phyloP scores from a whole-genome alignment of 768 basidiomycete genomes.

The Galerina marginata region DNA sequence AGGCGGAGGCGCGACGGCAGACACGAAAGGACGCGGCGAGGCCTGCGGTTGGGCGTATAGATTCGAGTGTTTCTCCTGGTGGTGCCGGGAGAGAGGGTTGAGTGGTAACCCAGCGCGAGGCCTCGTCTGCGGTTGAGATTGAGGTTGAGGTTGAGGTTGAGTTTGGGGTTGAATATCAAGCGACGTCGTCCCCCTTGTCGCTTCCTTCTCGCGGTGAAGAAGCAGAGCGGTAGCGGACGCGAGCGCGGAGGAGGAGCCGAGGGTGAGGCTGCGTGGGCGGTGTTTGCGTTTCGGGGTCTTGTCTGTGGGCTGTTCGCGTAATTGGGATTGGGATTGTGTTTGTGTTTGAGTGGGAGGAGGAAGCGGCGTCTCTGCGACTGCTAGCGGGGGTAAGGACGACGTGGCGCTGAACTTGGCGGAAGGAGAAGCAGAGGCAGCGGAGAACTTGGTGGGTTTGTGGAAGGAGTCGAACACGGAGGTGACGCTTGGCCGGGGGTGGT shows the following conservation, averaged over 20 bases:
- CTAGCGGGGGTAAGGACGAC: slow-evolving; percentile 12
- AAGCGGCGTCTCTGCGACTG: slow-evolving; percentile 15
- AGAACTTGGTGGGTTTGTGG: slow-evolving; percentile 1
- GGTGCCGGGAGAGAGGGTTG: too few species aligned
- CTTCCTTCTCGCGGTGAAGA: not conserved
- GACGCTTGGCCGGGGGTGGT: too few species aligned
- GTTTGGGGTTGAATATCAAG: not conserved
- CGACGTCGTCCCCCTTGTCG: slow-evolving; percentile 5
- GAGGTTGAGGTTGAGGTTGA: not conserved
- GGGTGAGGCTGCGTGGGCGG: slow-evolving; percentile 23
- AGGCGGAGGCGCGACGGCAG: not conserved
- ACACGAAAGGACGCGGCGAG: slow-evolving; percentile 3
- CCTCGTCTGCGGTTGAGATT: too few species aligned
- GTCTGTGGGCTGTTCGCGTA: not conserved
- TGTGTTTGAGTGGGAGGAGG: not conserved
- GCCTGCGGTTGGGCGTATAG: not conserved
- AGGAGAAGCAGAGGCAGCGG: not conserved
- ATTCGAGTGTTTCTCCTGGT: not conserved
- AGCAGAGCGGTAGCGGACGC: slow-evolving; percentile 16
- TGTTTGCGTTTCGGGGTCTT: slow-evolving; percentile 13
- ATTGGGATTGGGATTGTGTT: not conserved
- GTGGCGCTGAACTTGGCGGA: slow-evolving; percentile 5
- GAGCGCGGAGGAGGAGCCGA: slow-evolving; percentile 25
- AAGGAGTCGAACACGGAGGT: not conserved
- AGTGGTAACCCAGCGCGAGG: too few species aligned